Evolutionary conservation across 139 green algal species (phyloP), one percentile per base, ranked within the genome.

Genomic region (Penium margaritaceum): DNA sequence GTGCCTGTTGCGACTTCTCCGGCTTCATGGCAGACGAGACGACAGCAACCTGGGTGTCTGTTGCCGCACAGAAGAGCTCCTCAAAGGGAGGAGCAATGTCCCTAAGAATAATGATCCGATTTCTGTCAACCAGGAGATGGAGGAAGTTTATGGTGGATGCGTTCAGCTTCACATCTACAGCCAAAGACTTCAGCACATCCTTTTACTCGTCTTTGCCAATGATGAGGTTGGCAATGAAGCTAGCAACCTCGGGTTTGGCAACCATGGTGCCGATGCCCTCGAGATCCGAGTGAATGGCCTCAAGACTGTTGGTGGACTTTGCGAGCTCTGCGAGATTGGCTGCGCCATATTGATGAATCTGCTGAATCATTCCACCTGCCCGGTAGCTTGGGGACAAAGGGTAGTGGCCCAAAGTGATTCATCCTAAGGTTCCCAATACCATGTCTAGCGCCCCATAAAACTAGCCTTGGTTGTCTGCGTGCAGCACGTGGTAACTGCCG

Each of bases 1-100:
- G 84, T 85, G 96, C 97, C 84, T 97, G 92, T 86, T 98, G 91
- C 83, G 96, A 91, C 84, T 97, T 91, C 84, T 97, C 92, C 63
- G 98, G 89, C 89, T 95, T 91, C 4, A 96, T 89, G 2, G 94
- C 94, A 24, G 88, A 96, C 35, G 87, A 87, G 62, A 99, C 82
- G 14, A 83, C 89, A 4, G 93, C 94, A 17, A 98, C 89, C 90
- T 96, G 89, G 35, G 94, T 99, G 77, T 97, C 92, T 12, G 94
- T 99, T 35, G 96, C 70, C 43, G 85, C 67, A 87, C 91, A 97
- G 88, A 97, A 99, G 63, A 89, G 71, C 36, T 81, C 80, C 87
- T 99, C 91, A 72, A 99, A 98, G n/a, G 70, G 76, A 36, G 89
- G 82, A 68, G 88, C 88, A 62, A 99, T 94, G 43, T 95, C 85